Evolutionary conservation across 1,139 yeast species (phyloP), one percentile per base, ranked within the genome.

Genomic region (Diutina sp.): DNA sequence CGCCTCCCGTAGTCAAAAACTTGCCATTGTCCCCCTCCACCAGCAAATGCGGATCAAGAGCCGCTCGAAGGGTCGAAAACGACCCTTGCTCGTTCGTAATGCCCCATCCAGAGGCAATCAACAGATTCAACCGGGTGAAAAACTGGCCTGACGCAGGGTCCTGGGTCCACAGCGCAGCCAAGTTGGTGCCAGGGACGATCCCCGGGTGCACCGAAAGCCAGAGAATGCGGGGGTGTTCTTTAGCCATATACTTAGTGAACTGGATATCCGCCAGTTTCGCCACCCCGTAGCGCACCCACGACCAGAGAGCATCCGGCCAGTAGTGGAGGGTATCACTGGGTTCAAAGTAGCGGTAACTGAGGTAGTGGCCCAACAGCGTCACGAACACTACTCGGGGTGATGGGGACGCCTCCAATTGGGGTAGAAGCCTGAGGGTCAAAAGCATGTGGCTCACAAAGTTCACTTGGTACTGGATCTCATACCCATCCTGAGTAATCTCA

Each of bases 391-490:
- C 66, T 51, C 78, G 65, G 3, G 79, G 74, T 6, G 60, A 58
- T 6, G 61, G 59, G 6, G 67, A 66, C 12, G 63, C 64, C 55
- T 66, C 58, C 50, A 75, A 64, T 12, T 60, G 61, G 1, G 76
- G 74, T 21, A 73, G 56, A 51, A 74, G 62, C 56, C 63, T 63
- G 21, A 69, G 62, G 0, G 75, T 69, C 59, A 75, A 67, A 54
- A 75, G 64, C 38, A 71, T 60, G 56, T 72, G 78, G 38, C 72
- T 63, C 21, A 71, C 70, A 54, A 66, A 68, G 59, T 75, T 74
- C 28, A 73, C 77, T 63, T 75, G 79, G 63, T 71, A 74, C 62
- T 75, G 79, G 51, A 73, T 63, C 59, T 75, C 79, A 61, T 67
- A 68, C 30, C 68, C 71, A 59, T 75, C 78, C 56, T 67, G 66